phyloP scores from a whole-genome alignment of 768 basidiomycete species.

The Lactarius indigo region DNA sequence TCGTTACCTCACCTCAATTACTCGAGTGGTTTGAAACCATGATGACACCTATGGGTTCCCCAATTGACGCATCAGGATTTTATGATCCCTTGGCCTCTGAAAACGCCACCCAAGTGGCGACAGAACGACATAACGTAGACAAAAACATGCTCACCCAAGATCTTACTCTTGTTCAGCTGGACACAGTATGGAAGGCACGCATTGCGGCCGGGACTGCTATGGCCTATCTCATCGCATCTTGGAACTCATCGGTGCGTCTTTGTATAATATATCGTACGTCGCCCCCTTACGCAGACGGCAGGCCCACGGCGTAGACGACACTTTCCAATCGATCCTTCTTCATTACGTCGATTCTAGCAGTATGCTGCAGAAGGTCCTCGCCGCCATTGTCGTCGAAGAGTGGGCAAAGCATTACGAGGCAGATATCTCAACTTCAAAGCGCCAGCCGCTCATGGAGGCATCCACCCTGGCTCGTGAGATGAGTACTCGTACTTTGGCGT shows the following conservation, averaged over 20 bases:
- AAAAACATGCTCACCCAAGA: constrained; percentile 94
- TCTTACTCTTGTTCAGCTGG: constrained; percentile 71
- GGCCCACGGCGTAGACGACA: constrained; percentile 50
- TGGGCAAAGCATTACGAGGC: constrained; percentile 69
- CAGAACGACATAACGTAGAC: constrained; percentile 88
- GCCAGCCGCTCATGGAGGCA: constrained; percentile 46
- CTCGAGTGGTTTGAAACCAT: constrained; percentile 83
- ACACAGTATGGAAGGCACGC: constrained; percentile 75
- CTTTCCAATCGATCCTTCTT: constrained; percentile 69
- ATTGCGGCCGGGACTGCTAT: constrained; percentile 75
- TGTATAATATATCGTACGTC: constrained; percentile 3
- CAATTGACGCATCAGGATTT: constrained; percentile 68
- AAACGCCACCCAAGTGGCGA: constrained; percentile 42
- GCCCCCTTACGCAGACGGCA: constrained; percentile 16
- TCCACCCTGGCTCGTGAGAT: constrained; percentile 65
- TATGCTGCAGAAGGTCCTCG: constrained; percentile 85
- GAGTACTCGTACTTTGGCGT: constrained; percentile 59
- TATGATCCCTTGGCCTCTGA: constrained; percentile 54
- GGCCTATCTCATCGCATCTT: constrained; percentile 62
- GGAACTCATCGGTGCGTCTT: constrained; percentile 56
- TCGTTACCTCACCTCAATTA: constrained; percentile 56
- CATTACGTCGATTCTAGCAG: constrained; percentile 85
- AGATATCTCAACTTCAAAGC: constrained; percentile 29
- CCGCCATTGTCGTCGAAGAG: constrained; percentile 86
- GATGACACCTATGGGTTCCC: constrained; percentile 86